Percentiles rank a stretch among this genome's conserved stretches.
phyloP scores from a whole-genome alignment of 2,329 filamentous ascomycete species.

The Magnaporthales sp. region DNA sequence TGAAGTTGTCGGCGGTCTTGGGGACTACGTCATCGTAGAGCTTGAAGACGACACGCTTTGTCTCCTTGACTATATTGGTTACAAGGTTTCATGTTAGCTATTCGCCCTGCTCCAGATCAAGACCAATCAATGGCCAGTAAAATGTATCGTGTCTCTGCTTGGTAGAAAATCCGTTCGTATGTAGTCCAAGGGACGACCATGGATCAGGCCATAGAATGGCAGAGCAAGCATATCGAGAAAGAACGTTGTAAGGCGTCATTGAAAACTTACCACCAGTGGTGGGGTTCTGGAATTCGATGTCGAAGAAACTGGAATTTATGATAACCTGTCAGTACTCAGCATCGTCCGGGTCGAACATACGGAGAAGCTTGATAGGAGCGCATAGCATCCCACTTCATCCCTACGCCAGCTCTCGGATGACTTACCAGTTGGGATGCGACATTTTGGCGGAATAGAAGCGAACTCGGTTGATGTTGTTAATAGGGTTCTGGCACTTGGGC shows the following conservation, averaged over 20 bases:
- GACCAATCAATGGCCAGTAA: too few species aligned
- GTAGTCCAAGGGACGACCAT: too few species aligned
- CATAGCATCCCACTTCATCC: slow-evolving; percentile 7
- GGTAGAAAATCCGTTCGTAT: too few species aligned
- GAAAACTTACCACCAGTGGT: too few species aligned
- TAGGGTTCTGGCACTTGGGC: slow-evolving; percentile 18
- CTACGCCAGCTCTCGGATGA: slow-evolving; percentile 14
- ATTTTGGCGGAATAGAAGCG: slow-evolving; percentile 25
- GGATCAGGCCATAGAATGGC: too few species aligned
- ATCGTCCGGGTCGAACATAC: background rate
- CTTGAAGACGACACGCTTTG: slow-evolving; percentile 62
- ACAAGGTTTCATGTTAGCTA: background rate
- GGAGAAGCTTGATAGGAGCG: background rate
- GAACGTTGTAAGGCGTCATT: too few species aligned
- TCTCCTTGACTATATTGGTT: slow-evolving; percentile 26
- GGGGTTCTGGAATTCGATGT: slow-evolving; percentile 47
- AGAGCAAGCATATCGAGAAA: too few species aligned
- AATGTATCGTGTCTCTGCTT: too few species aligned
- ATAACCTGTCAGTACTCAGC: background rate
- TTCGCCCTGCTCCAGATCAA: background rate
- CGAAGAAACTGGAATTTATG: slow-evolving; percentile 51
- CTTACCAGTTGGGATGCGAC: slow-evolving; percentile 59
- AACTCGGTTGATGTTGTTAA: slow-evolving; percentile 18
- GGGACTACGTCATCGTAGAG: slow-evolving; percentile 82
- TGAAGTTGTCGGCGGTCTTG: slow-evolving; percentile 83